A percentile compares a stretch with the other conserved stretches of the same genome.
phyloP scores from a whole-genome alignment of 768 basidiomycete species.

The Panellus pusillus region DNA sequence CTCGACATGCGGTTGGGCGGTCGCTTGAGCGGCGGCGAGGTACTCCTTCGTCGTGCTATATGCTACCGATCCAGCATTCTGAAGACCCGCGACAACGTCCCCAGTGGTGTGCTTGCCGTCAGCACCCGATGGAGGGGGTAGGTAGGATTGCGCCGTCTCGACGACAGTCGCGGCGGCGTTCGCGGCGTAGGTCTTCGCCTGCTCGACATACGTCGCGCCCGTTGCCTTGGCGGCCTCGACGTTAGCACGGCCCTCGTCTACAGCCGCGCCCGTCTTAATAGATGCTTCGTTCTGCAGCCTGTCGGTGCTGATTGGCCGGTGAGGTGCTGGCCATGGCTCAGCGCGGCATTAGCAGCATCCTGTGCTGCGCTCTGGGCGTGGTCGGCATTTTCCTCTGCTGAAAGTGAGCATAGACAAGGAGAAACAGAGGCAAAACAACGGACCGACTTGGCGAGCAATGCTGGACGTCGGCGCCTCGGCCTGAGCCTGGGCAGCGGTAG shows the following conservation, averaged over 20 bases:
- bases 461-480: slow-evolving; percentile 44
- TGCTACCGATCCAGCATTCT: slow-evolving; percentile 32
- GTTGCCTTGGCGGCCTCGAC: slow-evolving; percentile 47
- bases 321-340: not conserved
- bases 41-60: slow-evolving; percentile 31
- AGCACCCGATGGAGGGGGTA: slow-evolving; percentile 20
- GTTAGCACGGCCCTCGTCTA: slow-evolving; percentile 54
- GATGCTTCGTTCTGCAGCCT: slow-evolving; percentile 35
- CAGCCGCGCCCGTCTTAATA: slow-evolving; percentile 51
- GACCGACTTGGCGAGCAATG: slow-evolving; percentile 43
- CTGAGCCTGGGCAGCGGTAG: slow-evolving; percentile 55
- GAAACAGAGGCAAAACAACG: not conserved
- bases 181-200: slow-evolving; percentile 50
- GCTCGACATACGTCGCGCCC: slow-evolving; percentile 51
- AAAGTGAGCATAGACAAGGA: not conserved
- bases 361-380: slow-evolving; percentile 27
- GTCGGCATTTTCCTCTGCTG: slow-evolving; percentile 52
- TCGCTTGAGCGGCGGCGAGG: slow-evolving; percentile 25
- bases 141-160: slow-evolving; percentile 17
- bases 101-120: slow-evolving; percentile 18
- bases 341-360: no score
- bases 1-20: slow-evolving; percentile 42
- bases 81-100: slow-evolving; percentile 31
- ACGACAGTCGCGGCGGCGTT: slow-evolving; percentile 42
- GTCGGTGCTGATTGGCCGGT: slow-evolving; percentile 34